Conservation (phyloP, 2,329 filamentous ascomycete genomes). For the Alternaria solani region DNA sequence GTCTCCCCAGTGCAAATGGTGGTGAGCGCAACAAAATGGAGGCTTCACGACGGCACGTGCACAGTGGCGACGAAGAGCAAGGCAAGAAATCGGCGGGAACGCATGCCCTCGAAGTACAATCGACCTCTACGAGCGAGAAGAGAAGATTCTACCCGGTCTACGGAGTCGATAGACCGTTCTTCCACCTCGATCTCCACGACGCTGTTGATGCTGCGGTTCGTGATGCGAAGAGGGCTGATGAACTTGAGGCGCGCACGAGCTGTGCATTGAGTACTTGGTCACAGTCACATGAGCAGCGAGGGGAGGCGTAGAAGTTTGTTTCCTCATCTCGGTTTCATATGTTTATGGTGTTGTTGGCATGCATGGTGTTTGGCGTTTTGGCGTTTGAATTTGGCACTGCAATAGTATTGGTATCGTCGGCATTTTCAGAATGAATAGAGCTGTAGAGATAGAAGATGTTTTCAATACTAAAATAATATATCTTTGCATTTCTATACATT, state of each 20-base stretch:
- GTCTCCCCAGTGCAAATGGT: constrained; percentile 24
- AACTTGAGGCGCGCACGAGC: constrained; percentile 5
- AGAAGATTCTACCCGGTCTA: constrained; percentile 18
- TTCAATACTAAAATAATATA: too few species aligned
- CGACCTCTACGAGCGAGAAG: neutral
- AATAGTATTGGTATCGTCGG: neutral
- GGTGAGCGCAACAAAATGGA: constrained; percentile 23
- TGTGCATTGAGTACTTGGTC: neutral
- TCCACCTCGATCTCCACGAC: constrained; percentile 41
- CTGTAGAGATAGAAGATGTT: too few species aligned
- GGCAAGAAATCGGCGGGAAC: neutral
- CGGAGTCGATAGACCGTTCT: constrained; percentile 38
- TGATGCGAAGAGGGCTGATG: constrained; percentile 31
- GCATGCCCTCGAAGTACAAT: neutral
- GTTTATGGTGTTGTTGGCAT: neutral
- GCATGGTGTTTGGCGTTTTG: neutral
- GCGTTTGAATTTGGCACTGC: neutral
- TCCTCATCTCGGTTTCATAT: neutral
- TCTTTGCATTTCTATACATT: too few species aligned
- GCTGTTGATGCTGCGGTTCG: constrained; percentile 39
- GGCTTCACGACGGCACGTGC: constrained; percentile 1
- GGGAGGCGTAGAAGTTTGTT: neutral
- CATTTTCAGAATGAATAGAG: too few species aligned
- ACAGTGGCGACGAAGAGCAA: constrained; percentile 19
- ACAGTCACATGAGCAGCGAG: neutral